Evolutionary conservation across 805 yeast species (phyloP), one percentile per base, ranked within the genome.

Genomic region (Lachancea sp.): DNA sequence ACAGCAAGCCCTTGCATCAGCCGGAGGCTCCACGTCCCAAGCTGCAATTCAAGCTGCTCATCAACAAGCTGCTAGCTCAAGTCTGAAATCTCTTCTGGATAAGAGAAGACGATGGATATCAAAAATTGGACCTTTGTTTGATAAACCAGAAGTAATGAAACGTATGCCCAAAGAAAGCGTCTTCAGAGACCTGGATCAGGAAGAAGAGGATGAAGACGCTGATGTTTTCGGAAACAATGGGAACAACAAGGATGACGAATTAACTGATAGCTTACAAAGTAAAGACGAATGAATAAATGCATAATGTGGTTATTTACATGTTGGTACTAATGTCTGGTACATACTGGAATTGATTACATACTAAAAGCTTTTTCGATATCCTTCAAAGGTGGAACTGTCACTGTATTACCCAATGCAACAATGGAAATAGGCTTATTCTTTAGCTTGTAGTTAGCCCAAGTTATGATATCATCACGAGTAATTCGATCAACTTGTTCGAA

Each of bases 71-170:
- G 83, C 84, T 40, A 84, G 80, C 59, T 75, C 83, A 9, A 90
- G 95, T 3, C 70, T 88, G 43, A 74, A 80, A 51, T 80, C 90
- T 1, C 62, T 90, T 36, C 62, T 90, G 47, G 97, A 90, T 49
- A 92, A 92, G 65, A 75, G 97, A 40, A 67, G 61, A 41, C 77
- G 92, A 52, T 92, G 98, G 98, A 82, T 89, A 28, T 74, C 73
- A 17, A 85, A 81, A 58, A 86, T 92, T 47, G 97, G 97, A 1
- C 87, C 89, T 24, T 71, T 90, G 38, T 92, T 92, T 64, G 72
- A 80, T 19, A 69, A 69, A 13, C 66, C 71, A 3, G 77, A 80
- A 47, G 65, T 76, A 32, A 86, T 88, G 89, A 75, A 83, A 58
- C 66, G 92, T 18, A 77, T 83, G 42, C 96, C 96, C 2, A 60